Base-by-base conservation (phyloP, 1,284 basidiomycete genomes). In the Rhodotorula sp. region DNA sequence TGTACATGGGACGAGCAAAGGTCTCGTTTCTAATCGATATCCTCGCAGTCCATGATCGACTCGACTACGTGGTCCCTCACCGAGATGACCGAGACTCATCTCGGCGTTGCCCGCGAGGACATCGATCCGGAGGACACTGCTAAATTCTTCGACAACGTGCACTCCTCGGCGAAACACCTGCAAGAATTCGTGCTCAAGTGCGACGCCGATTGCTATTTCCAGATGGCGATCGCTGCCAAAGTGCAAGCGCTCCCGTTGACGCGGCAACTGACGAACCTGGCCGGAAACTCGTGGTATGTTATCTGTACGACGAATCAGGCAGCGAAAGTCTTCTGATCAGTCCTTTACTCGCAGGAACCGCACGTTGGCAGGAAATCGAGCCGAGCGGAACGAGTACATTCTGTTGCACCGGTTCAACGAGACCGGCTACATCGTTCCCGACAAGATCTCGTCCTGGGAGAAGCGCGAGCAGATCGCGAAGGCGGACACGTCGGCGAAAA, bases 331-430 rank as follows among this genome's bases (percentile, higher is more conserved):
- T 47, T 57, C 57, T 3, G 28, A 14, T 43, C 58, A 64, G n/a
- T 56, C n/a, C 18, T 48, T 15, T 12, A 6, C 45, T 21, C 7
- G 10, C 73, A 94, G 92, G 92, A 97, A 94, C 81, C 91, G 94
- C 78, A 97, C 95, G 0, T 82, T 97, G 60, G 92, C 61, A 48
- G 78, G 93, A 76, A 95, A 95, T 77, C 92, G 97, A 73, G 95
- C 97, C 0, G 95, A 98, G 80, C 90, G 97, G 50, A 99, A 99
- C 82, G 97, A 99, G 82, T 99, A 95, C 84, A 99, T 99, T 86
- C 83, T 99, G 71, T 85, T 99, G 26, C 97, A 99, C 82, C 95
- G 98, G 80, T 99, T 99, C 84, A 94, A 99, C 80, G 87, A 90
- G 14, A 87, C 95, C 64, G 97, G 97, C 82, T 98, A 95, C 80